Evolutionary conservation across 495 filamentous ascomycete species (phyloP), one percentile per base, ranked within the genome.

Genomic region (Aspergillus affinis): DNA sequence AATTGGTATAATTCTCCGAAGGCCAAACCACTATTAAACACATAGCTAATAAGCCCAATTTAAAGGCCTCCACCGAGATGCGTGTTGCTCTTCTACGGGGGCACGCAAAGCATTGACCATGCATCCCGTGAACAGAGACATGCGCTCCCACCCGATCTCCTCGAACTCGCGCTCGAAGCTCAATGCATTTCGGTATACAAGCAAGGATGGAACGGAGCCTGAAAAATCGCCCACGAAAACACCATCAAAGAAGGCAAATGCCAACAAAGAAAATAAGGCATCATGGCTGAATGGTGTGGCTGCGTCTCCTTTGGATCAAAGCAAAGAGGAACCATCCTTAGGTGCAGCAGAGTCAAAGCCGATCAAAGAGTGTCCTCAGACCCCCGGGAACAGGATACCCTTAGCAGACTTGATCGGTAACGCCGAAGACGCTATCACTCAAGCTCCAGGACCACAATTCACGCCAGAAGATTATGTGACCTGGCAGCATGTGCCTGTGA

Each of bases 331-430:
- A 59, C 50, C 61, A 48, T 63, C 65, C 7, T 65, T 60, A 45
- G 66, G 73, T 49, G 61, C 48, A 18, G 67, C 72, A 49, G 73
- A 75, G 26, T 30, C 61, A 6, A 79, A 79, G 46, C 64, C 69
- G 2, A 55, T 62, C 45, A 80, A 77, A 54, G 73, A 86, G 71
- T 79, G 81, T 60, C 82, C 89, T 4, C 86, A 84, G 47, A 96
- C 93, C 3, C 93, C 93, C 0, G 84, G 86, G 18, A 84, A 85
- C 29, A 82, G 88, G 48, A 77, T 95, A 36, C 84, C 90, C 48
- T 83, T 96, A 62, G 86, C 87, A 30, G 91, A 96, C 60, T 77
- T 98, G 20, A 88, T 97, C 59, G 86, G 88, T 47, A 86, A 87
- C 66, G 78, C 82, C 44, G 90, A 92, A 59, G 78, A 82, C 57